Base-by-base conservation (phyloP, 2,329 filamentous ascomycete species). In the Claviceps citrina region DNA sequence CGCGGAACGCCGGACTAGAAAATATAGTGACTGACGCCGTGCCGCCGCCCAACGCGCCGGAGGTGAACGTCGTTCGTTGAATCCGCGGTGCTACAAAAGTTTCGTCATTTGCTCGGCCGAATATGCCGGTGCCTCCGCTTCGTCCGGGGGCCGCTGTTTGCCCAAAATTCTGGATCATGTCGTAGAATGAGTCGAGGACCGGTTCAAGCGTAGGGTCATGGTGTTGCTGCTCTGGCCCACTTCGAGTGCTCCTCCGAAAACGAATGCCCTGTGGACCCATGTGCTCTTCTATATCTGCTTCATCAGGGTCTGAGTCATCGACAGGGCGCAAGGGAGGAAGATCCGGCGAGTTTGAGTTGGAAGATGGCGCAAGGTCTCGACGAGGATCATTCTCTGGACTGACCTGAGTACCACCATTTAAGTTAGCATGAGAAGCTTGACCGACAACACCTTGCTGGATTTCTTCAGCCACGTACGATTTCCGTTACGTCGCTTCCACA, bases 401-500 rank as follows among this genome's bases (percentile, higher is more conserved):
- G 16, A 77, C 56, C 73, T 77, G 27, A 9, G 43, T n/a, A n/a
- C n/a, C n/a, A n/a, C n/a, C n/a, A n/a, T 16, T 8, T 13, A 13
- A 24, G 42, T 52, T 27, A 54, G 51, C 30, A 32, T 10, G 4
- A 31, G 13, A 22, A 36, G n/a, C 15, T 8, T 24, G 16, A 15
- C 31, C 27, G n/a, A 26, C 3, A 1, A 25, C 15, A 2, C n/a
- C 12, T n/a, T 9, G n/a, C 3, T 24, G 20, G 13, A 24, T 25
- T 24, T 8, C 7, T 9, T n/a, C 4, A 5, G 20, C 8, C 27
- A 67, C 80, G 54, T 66, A 93, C 87, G 51, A 96, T 85, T 63
- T 98, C 87, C 13, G 77, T 84, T 48, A 84, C 78, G 16, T 93
- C 84, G 28, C 77, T 76, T 4, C 69, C 56, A 56, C 91, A 98